Conservation (phyloP, 225 moss, liverwort and hornwort species). For the Rhytidiadelphus loreus region DNA sequence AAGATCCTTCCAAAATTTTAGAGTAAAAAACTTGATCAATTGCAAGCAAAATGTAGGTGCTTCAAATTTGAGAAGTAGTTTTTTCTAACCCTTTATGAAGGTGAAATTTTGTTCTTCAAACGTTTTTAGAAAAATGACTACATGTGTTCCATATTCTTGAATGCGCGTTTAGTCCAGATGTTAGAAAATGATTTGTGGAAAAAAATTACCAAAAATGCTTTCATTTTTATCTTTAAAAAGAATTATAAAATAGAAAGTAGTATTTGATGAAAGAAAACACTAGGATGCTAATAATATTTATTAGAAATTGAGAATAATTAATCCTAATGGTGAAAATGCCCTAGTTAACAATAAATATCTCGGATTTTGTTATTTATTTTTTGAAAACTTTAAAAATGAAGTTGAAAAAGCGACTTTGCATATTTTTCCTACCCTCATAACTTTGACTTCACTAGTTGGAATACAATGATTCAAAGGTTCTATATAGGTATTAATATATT, state of each 20-base stretch:
- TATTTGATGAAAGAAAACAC: background rate
- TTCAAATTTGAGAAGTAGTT: rapidly evolving
- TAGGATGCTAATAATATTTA: background rate
- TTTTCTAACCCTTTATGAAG: rapidly evolving
- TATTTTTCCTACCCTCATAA: background rate
- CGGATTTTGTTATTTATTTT: background rate
- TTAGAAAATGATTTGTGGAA: background rate
- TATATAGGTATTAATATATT: too few species aligned
- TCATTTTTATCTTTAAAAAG: too few species aligned
- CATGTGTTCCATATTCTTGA: background rate
- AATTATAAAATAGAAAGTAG: too few species aligned
- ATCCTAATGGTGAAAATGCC: too few species aligned
- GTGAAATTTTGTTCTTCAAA: background rate
- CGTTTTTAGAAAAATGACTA: too few species aligned
- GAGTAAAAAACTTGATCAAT: background rate
- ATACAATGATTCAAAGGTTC: background rate
- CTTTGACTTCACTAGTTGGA: background rate
- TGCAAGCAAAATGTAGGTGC: background rate
- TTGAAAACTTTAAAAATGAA: background rate
- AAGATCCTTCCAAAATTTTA: background rate
- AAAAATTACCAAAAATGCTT: rapidly evolving
- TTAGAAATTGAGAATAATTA: background rate
- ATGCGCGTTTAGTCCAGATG: background rate
- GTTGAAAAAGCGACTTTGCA: background rate
- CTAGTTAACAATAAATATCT: too few species aligned